phyloP scores from a whole-genome alignment of 345 rosid genomes.

The Punica granatum region DNA sequence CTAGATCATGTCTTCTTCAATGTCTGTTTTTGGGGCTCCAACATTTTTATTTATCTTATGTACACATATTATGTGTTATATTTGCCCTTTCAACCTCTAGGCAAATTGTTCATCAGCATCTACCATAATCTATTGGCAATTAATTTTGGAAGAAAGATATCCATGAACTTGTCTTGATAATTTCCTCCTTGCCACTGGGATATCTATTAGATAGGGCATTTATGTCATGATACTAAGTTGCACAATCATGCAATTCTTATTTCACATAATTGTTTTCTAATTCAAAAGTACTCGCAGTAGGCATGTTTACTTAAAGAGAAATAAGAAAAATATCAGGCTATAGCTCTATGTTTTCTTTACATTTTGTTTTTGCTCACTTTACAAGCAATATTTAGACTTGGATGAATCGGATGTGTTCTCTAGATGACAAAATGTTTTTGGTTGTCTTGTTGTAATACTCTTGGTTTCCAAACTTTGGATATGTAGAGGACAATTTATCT shows the following conservation, averaged over 20 bases:
- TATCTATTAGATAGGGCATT: neutral
- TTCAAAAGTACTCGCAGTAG: neutral
- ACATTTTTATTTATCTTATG: too few relatives aligned
- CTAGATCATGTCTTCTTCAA: neutral
- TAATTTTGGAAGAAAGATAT: too few relatives aligned
- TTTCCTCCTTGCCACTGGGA: neutral
- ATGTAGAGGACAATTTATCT: slow-evolving; percentile 32
- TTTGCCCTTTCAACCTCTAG: too few relatives aligned
- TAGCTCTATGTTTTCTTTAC: too few relatives aligned
- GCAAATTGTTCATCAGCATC: too few relatives aligned
- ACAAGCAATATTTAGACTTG: too few relatives aligned
- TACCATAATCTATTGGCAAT: too few relatives aligned
- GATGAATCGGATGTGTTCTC: neutral
- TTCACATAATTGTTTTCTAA: neutral
- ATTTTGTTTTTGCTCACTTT: too few relatives aligned
- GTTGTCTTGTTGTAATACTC: neutral
- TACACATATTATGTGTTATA: too few relatives aligned
- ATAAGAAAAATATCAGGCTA: too few relatives aligned
- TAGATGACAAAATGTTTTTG: neutral
- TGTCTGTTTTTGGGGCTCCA: too few relatives aligned
- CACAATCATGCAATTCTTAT: neutral
- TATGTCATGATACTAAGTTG: neutral
- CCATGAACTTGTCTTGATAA: neutral
- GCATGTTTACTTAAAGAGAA: too few relatives aligned
- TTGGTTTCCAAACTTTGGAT: neutral